These are phyloP conservation scores for Metarhizium album DNA, from an alignment of 2,329 filamentous ascomycete genomes.

Conservation along the genomic window DNA sequence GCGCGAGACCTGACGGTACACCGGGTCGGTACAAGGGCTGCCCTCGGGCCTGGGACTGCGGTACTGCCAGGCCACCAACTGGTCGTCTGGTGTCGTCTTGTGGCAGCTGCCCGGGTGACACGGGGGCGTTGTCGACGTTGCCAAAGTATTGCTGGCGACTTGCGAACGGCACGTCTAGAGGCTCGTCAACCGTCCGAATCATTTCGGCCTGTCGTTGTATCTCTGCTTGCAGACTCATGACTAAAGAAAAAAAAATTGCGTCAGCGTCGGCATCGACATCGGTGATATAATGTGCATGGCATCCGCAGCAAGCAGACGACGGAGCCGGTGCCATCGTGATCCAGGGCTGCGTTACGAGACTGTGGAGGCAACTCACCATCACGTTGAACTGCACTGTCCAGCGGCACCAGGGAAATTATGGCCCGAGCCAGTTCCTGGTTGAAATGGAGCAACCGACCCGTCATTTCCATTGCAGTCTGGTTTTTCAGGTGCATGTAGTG, in stretches of 20 bases:
- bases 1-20: conserved; percentile 70
- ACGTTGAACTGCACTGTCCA: conserved; percentile 66
- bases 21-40: conserved; percentile 63
- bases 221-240: conserved; percentile 45
- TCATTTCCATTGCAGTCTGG: conserved; percentile 69
- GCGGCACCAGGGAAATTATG: conserved; percentile 61
- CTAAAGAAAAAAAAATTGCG: conserved; percentile 21
- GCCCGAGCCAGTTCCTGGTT: conserved; percentile 75
- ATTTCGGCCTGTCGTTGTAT: conserved; percentile 51
- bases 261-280: not conserved
- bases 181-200: conserved; percentile 47
- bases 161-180: conserved; percentile 58
- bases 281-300: not conserved
- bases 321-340: not conserved
- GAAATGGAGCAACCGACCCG: conserved; percentile 61
- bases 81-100: conserved; percentile 76
- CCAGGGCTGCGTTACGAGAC: not conserved
- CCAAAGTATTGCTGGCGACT: conserved; percentile 57
- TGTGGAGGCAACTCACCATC: conserved; percentile 53
- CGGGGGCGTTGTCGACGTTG: conserved; percentile 61
- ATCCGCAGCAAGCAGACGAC: not conserved
- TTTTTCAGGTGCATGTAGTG: conserved; percentile 71
- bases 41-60: conserved; percentile 44
- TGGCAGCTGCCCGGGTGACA: conserved; percentile 79
- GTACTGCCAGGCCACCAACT: conserved; percentile 50